Conservation (phyloP, 2,329 filamentous ascomycete species). For the Fusarium subtropicale region DNA sequence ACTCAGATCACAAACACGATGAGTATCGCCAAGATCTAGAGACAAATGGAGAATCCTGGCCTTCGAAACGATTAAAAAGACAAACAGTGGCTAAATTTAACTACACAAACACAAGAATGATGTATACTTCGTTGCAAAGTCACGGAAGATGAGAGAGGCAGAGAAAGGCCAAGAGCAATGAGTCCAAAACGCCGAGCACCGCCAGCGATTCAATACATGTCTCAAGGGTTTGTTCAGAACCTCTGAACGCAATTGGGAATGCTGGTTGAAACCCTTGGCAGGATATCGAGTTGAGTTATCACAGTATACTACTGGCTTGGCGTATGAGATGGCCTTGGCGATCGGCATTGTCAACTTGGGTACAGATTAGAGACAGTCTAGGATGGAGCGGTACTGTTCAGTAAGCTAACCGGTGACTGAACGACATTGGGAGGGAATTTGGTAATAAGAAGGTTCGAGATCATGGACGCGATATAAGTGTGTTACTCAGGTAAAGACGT, state of each 20-base stretch:
- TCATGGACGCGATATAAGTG: no score
- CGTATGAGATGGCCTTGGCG: neutral
- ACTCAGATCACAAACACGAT: no score
- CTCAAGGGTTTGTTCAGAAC: neutral
- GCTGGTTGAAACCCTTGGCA: neutral
- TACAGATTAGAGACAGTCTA: accelerated
- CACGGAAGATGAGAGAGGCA: neutral
- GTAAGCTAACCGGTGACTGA: no score
- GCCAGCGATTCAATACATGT: neutral
- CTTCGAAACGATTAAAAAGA: neutral
- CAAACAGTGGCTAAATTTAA: neutral
- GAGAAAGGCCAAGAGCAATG: neutral
- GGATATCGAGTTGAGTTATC: neutral
- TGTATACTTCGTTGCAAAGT: neutral
- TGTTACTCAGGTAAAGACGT: neutral
- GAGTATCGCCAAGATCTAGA: no score
- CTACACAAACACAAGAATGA: neutral
- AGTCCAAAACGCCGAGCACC: neutral
- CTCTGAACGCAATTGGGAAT: neutral
- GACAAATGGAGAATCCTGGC: neutral
- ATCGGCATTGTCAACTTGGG: neutral
- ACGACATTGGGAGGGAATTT: neutral
- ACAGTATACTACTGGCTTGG: neutral
- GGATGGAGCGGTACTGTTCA: neutral
- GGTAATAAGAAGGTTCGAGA: no score